Conservation (phyloP, 352 stramenopile genomes). For the Phytophthora pistaciae region DNA sequence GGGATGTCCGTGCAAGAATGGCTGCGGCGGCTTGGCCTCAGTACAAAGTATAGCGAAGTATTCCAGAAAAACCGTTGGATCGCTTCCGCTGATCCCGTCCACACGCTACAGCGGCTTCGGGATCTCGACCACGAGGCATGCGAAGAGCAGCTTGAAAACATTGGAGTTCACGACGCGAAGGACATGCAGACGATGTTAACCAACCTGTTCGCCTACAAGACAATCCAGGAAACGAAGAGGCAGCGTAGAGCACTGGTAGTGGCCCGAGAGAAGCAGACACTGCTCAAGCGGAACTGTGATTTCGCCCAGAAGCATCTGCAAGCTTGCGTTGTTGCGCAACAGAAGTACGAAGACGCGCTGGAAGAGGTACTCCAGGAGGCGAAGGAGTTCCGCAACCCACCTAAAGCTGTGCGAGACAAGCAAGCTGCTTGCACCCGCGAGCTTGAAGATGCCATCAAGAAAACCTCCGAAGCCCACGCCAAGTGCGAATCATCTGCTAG, state of each 20-base stretch:
- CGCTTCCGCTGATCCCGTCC: neutral
- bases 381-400: slow-evolving; percentile 71
- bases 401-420: slow-evolving; percentile 53
- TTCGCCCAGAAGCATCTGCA: slow-evolving; percentile 47
- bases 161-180: slow-evolving; percentile 52
- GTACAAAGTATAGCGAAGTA: slow-evolving; percentile 49
- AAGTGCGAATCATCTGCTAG: slow-evolving; percentile 22
- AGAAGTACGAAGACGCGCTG: slow-evolving; percentile 37
- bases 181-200: slow-evolving; percentile 62
- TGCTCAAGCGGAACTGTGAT: slow-evolving; percentile 44
- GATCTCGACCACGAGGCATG: slow-evolving; percentile 31
- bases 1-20: slow-evolving; percentile 63
- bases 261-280: slow-evolving; percentile 20
- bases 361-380: slow-evolving; percentile 56
- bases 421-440: slow-evolving; percentile 39
- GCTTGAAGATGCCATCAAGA: slow-evolving; percentile 42
- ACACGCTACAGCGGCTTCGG: slow-evolving; percentile 34
- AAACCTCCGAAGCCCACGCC: slow-evolving; percentile 19
- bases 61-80: slow-evolving; percentile 54
- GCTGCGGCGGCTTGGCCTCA: slow-evolving; percentile 67
- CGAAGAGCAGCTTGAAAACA: slow-evolving; percentile 36
- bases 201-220: slow-evolving; percentile 59
- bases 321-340: slow-evolving; percentile 21
- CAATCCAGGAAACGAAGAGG: slow-evolving; percentile 44
- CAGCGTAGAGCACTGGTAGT: slow-evolving; percentile 25